Conservation (phyloP, 129 eudicot genomes). For the Tagetes erecta region DNA sequence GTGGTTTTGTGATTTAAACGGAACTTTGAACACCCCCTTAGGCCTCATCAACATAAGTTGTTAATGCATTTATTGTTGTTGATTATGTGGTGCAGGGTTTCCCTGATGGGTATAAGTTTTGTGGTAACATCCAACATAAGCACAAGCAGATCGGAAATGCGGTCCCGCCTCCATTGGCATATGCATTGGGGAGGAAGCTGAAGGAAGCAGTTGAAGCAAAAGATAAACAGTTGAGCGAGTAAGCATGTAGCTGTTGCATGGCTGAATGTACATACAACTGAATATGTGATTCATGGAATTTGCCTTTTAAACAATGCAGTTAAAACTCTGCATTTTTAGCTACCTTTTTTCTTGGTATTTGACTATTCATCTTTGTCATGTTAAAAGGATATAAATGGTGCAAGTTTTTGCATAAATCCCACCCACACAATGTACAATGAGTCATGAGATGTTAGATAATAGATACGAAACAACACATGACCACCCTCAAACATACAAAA, state of each 20-base stretch:
- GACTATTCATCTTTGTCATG: neutral
- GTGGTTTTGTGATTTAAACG: no score
- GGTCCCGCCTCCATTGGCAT: constrained; percentile 64
- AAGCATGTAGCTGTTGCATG: neutral
- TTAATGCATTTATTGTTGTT: neutral
- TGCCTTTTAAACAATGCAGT: neutral
- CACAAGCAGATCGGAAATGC: constrained; percentile 72
- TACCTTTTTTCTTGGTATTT: neutral
- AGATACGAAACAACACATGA: no score
- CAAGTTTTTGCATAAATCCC: no score
- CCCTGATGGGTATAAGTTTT: constrained; percentile 54
- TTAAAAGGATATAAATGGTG: no score
- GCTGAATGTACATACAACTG: constrained; percentile 22
- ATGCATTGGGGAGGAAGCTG: constrained; percentile 65
- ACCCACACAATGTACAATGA: no score
- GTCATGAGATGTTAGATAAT: no score
- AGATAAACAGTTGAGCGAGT: constrained; percentile 19
- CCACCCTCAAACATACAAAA: neutral
- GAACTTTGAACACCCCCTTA: no score
- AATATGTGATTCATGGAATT: constrained; percentile 11
- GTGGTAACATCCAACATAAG: constrained; percentile 54
- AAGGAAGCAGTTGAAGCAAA: constrained; percentile 52
- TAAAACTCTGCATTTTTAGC: neutral
- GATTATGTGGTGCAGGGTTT: constrained; percentile 44
- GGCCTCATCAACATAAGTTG: neutral